Conservation (phyloP, 805 yeast species). For the Teunomyces stri region DNA sequence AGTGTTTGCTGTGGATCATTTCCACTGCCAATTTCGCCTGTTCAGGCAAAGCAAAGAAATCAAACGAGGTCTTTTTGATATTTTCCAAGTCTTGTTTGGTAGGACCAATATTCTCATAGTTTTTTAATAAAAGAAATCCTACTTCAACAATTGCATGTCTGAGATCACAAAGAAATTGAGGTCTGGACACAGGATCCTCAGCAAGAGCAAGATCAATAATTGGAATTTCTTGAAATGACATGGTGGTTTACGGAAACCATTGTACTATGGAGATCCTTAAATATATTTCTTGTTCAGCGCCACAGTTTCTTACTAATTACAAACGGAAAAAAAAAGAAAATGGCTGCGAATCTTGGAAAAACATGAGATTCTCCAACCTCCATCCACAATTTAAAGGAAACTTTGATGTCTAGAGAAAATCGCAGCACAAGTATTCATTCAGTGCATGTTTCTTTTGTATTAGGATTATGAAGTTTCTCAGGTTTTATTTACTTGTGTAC, state of each 20-base stretch:
- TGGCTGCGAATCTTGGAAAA: background rate
- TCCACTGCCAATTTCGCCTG: slow-evolving; percentile 45
- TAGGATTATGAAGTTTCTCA: no score
- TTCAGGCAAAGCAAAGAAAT: slow-evolving; percentile 47
- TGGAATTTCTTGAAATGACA: slow-evolving; percentile 43
- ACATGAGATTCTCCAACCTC: no score
- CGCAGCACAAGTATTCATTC: no score
- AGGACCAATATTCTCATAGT: slow-evolving; percentile 34
- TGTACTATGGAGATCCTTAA: background rate
- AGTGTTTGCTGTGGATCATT: slow-evolving; percentile 57
- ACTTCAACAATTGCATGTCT: slow-evolving; percentile 51
- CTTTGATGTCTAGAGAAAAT: background rate
- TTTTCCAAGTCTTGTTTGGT: slow-evolving; percentile 32
- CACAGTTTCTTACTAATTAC: slow-evolving; percentile 3
- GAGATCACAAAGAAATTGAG: slow-evolving; percentile 38
- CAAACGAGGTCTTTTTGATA: slow-evolving; percentile 38
- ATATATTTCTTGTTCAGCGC: background rate
- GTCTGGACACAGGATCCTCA: slow-evolving; percentile 38
- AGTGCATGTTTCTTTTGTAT: no score
- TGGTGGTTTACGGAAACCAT: slow-evolving; percentile 11
- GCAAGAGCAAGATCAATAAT: slow-evolving; percentile 45
- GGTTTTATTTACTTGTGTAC: no score
- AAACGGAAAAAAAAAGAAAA: background rate
- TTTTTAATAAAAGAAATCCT: slow-evolving; percentile 51
- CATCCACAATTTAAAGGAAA: background rate